Percentiles rank a stretch among this genome's conserved stretches.
phyloP scores from a whole-genome alignment of 106 monocot genomes.

The Apostasia ramifera region DNA sequence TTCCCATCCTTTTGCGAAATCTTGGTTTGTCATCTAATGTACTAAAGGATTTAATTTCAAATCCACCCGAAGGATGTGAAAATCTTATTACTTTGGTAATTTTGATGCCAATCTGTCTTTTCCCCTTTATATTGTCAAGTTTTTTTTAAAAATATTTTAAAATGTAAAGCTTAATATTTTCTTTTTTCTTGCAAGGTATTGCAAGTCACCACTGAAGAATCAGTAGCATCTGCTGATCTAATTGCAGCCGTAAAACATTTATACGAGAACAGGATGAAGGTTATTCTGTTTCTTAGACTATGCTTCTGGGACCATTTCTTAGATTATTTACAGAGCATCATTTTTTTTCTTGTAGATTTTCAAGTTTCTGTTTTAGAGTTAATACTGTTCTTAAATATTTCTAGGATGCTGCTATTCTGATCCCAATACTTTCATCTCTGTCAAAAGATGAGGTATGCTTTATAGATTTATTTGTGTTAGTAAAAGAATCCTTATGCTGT shows the following conservation, averaged over 20 bases:
- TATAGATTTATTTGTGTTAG: conserved; percentile 1
- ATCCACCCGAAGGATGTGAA: conserved; percentile 85
- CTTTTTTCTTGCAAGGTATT: conserved; percentile 43
- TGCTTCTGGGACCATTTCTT: neutral
- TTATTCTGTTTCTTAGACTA: conserved; percentile 10
- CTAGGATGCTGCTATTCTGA: conserved; percentile 91
- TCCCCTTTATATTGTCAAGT: conserved; percentile 1
- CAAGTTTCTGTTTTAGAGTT: neutral
- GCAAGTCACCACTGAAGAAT: conserved; percentile 78
- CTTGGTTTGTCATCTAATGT: conserved; percentile 61
- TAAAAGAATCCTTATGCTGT: neutral
- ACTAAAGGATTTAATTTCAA: conserved; percentile 60
- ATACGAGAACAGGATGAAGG: conserved; percentile 88
- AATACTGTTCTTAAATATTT: conserved; percentile 8
- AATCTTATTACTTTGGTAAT: conserved; percentile 75
- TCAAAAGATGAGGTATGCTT: conserved; percentile 88
- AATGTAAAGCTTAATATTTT: conserved; percentile 4
- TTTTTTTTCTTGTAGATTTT: neutral
- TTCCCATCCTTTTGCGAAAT: conserved; percentile 63
- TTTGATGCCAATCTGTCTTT: neutral
- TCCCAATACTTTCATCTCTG: conserved; percentile 87
- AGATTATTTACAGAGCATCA: neutral
- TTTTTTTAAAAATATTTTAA: conserved; percentile 3
- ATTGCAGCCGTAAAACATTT: conserved; percentile 80
- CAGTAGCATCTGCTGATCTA: conserved; percentile 66